Evolutionary conservation across 306 rosid genomes (phyloP).

Genomic region (Morella rubra): DNA sequence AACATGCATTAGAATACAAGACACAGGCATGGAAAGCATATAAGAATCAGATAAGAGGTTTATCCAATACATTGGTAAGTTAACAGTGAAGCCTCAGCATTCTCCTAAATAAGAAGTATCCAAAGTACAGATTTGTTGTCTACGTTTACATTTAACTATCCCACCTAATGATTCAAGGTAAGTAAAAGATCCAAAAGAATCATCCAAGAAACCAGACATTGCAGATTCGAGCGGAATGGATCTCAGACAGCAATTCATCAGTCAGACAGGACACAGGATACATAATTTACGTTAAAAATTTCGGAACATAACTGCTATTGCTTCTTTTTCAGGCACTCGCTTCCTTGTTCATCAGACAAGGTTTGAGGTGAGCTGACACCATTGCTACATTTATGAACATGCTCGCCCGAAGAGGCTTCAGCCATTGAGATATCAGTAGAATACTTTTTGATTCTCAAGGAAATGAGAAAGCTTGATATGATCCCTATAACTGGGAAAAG

Average conservation of each 20-base stretch:
- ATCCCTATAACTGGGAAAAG: constrained; percentile 75
- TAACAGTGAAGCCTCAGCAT: not conserved
- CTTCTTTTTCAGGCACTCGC: constrained; percentile 19
- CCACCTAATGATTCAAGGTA: not conserved
- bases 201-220: constrained; percentile 3
- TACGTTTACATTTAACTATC: not conserved
- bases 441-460: constrained; percentile 82
- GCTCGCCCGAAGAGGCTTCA: constrained; percentile 28
- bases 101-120: not conserved
- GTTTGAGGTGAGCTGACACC: constrained; percentile 10
- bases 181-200: not conserved
- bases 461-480: constrained; percentile 71
- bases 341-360: constrained; percentile 18
- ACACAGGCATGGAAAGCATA: not conserved
- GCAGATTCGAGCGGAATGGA: not conserved
- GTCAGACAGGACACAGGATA: not conserved
- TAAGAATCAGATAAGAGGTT: not conserved
- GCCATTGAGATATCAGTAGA: constrained; percentile 47
- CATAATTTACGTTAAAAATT: not conserved
- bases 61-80: not conserved
- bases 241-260: not conserved
- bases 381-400: constrained; percentile 14
- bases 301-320: not conserved
- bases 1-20: not conserved
- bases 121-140: not conserved